phyloP scores from a whole-genome alignment of 805 yeast genomes.

The Suhomyces sp. region DNA sequence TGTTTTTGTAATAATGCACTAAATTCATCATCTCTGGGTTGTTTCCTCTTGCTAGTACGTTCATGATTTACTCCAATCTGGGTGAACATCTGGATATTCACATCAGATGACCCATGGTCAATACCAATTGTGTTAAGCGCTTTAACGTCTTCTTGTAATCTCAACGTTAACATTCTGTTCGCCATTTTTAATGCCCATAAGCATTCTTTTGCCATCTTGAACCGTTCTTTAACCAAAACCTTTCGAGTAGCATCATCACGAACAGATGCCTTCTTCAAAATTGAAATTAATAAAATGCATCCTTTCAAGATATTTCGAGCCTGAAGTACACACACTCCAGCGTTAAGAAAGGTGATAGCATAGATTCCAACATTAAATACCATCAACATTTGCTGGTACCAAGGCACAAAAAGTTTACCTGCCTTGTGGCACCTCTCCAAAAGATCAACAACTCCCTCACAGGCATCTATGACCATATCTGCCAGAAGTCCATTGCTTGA shows the following conservation, averaged over 20 bases:
- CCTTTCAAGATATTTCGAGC: slow-evolving; percentile 24
- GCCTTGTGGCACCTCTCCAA: slow-evolving; percentile 28
- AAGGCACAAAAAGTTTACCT: slow-evolving; percentile 41
- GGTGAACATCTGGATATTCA: slow-evolving; percentile 47
- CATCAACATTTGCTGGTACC: slow-evolving; percentile 50
- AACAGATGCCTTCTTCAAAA: slow-evolving; percentile 31
- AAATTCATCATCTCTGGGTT: slow-evolving; percentile 17
- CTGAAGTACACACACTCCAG: slow-evolving; percentile 33
- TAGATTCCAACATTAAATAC: slow-evolving; percentile 46
- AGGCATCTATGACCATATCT: slow-evolving; percentile 30
- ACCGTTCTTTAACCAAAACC: slow-evolving; percentile 31
- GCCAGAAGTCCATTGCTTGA: slow-evolving; percentile 31
- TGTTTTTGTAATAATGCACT: slow-evolving; percentile 19
- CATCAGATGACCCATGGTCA: slow-evolving; percentile 53
- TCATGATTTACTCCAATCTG: slow-evolving; percentile 40
- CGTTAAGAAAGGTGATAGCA: slow-evolving; percentile 41
- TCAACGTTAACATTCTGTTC: slow-evolving; percentile 49
- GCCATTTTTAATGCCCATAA: slow-evolving; percentile 61
- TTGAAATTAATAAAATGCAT: slow-evolving; percentile 22
- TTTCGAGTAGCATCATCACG: slow-evolving; percentile 27
- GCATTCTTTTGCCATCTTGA: slow-evolving; percentile 58
- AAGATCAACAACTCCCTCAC: slow-evolving; percentile 29
- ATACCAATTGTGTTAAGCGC: slow-evolving; percentile 43
- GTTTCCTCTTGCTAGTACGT: slow-evolving; percentile 3
- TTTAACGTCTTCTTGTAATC: slow-evolving; percentile 42